Evolutionary conservation across 2,329 filamentous ascomycete genomes (phyloP).

Genomic region (Cladosporium sp.): DNA sequence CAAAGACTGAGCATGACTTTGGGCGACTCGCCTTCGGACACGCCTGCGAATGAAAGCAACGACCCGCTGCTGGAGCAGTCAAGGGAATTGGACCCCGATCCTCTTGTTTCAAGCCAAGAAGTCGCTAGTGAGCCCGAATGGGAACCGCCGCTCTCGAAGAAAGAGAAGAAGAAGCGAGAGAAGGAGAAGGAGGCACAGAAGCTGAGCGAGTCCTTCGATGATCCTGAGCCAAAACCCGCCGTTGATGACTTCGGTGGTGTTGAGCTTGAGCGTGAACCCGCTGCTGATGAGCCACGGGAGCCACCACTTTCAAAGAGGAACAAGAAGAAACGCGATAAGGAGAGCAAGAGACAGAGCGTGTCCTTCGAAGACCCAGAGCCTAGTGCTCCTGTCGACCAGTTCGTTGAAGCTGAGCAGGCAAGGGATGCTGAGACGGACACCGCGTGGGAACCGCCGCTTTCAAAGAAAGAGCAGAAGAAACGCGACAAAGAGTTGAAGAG

Average conservation of each 20-base stretch:
- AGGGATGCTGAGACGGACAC: conserved; percentile 19
- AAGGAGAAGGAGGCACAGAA: conserved; percentile 47
- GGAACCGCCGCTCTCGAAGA: conserved; percentile 38
- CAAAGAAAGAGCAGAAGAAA: conserved; percentile 38
- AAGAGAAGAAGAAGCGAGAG: conserved; percentile 47
- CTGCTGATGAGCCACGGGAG: conserved; percentile 35
- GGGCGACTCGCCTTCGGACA: not conserved
- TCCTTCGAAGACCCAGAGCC: conserved; percentile 9
- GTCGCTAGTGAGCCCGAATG: conserved; percentile 30
- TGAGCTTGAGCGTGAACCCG: not conserved
- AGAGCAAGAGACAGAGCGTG: conserved; percentile 34
- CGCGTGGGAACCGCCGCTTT: conserved; percentile 32
- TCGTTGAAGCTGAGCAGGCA: conserved; percentile 7
- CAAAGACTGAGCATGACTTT: conserved; percentile 12
- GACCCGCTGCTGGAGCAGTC: conserved; percentile 12
- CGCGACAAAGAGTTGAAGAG: conserved; percentile 22
- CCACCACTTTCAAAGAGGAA: conserved; percentile 38
- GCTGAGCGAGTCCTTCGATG: conserved; percentile 17
- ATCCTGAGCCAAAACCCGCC: not conserved
- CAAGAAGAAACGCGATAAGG: conserved; percentile 49
- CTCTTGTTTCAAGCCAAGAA: conserved; percentile 1
- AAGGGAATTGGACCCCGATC: not conserved
- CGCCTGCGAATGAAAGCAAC: not conserved
- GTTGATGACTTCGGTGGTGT: conserved; percentile 5
- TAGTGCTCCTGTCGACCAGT: conserved; percentile 1